phyloP scores from a whole-genome alignment of 352 stramenopile genomes.

The Phytophthora parvispora region DNA sequence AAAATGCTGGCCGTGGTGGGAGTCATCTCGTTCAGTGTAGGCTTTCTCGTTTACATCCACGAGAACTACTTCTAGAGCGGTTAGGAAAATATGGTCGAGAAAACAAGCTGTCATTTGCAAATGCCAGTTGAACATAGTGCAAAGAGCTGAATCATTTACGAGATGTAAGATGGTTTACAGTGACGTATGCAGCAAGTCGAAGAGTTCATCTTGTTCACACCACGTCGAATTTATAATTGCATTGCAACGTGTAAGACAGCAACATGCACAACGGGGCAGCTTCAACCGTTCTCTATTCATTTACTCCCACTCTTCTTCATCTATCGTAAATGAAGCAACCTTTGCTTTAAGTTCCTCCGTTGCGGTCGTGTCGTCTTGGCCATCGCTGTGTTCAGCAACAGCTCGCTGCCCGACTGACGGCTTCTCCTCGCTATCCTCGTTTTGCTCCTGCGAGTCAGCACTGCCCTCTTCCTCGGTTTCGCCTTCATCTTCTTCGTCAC shows the following conservation, averaged over 20 bases:
- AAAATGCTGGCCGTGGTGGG: conserved; percentile 27
- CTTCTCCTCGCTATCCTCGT: conserved; percentile 16
- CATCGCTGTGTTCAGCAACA: conserved; percentile 10
- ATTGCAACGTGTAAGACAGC: no score
- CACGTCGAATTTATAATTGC: no score
- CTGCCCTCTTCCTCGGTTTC: conserved; percentile 26
- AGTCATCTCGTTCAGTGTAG: conserved; percentile 10
- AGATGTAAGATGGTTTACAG: no score
- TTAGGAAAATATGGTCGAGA: neutral
- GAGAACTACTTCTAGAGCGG: neutral
- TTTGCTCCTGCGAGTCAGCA: conserved; percentile 20
- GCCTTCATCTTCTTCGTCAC: conserved; percentile 68
- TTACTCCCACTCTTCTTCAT: conserved; percentile 42
- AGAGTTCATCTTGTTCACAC: no score
- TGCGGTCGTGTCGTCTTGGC: conserved; percentile 1
- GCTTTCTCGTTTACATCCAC: conserved; percentile 27
- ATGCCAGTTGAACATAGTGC: no score
- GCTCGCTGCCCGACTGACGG: neutral
- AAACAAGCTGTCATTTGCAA: neutral
- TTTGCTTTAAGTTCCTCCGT: conserved; percentile 29
- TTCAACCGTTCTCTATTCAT: neutral
- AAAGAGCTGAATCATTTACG: no score
- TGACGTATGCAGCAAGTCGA: no score
- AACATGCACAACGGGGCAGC: neutral
- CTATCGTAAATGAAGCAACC: conserved; percentile 34